These are phyloP conservation scores for Tagetes erecta DNA, from an alignment of 129 eudicot species.

Conservation along the genomic window DNA sequence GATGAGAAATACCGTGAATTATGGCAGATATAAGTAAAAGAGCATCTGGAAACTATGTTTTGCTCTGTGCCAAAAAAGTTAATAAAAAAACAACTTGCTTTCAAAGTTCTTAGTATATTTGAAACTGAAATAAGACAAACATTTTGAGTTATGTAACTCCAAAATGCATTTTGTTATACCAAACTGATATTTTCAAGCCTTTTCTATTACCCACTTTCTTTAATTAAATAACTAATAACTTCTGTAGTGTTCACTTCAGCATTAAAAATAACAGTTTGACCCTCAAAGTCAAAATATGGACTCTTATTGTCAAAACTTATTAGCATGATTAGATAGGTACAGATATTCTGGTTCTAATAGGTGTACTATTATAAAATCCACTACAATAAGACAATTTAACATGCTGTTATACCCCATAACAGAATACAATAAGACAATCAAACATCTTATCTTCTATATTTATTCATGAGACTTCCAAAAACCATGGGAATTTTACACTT, in stretches of 20 bases:
- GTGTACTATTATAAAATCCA: conserved; percentile 2
- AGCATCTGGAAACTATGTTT: background rate
- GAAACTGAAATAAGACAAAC: conserved; percentile 20
- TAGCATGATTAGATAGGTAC: background rate
- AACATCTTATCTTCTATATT: conserved; percentile 2
- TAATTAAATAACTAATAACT: background rate
- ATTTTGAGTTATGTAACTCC: background rate
- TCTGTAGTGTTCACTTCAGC: background rate
- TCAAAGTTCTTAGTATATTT: background rate
- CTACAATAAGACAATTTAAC: conserved; percentile 15
- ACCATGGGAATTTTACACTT: conserved; percentile 1
- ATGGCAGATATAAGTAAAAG: conserved; percentile 6
- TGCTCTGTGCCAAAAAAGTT: conserved; percentile 10
- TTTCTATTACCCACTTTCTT: conserved; percentile 3
- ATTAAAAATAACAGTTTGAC: conserved; percentile 14
- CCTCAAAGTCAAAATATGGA: conserved; percentile 22
- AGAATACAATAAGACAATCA: background rate
- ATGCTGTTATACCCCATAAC: conserved; percentile 2
- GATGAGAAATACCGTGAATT: background rate
- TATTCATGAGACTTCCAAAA: background rate
- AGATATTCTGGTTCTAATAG: background rate
- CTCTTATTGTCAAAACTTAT: background rate
- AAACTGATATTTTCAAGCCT: conserved; percentile 6
- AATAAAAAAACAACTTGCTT: background rate
- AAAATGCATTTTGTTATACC: background rate